Base-by-base conservation (phyloP, 331 rosid species). In the Phaseolus coccineus region DNA sequence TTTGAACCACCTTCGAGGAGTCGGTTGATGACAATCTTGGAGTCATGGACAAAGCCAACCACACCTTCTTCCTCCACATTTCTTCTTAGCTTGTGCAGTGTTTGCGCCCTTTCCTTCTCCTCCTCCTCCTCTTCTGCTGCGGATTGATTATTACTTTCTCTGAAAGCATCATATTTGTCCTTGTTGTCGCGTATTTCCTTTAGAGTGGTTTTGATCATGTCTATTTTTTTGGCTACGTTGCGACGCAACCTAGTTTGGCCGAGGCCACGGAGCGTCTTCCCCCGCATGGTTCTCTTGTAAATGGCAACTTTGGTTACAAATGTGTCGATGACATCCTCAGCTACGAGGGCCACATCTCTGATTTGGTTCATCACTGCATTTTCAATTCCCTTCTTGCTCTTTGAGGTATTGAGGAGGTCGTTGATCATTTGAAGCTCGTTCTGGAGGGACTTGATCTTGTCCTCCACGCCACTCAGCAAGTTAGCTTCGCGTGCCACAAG, bases 251-350 rank as follows among this genome's bases (percentile, higher is more conserved):
- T 53, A 12, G 8, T 33, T 0, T 72, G 44, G 19, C 12, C 33
- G n/a, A 53, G 0, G 22, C n/a, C 6, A 3, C 12, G 47, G 47
- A 52, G 3, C n/a, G 16, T 4, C 66, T 31, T 71, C 1, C 63
- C 28, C 4, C 64, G 2, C 3, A 31, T 0, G 58, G 3, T 5
- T 66, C 39, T 72, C 2, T 63, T 44, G 48, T 46, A 53, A 9
- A 53, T 3, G 6, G 52, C 27, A 1, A 14, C 28, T 4, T 65
- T 12, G 19, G 48, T 6, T 1, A 73, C n/a, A 61, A 22, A 73
- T 0, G 57, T 48, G 35, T 83, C 86, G 1, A 83, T 78, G 12
- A 78, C 80, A 35, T 83, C 86, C 68, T 78, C 80, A 1, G 80
- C 83, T 8, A 42, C 6, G 3, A 57, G 27, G 2, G 66, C 51